Base-by-base conservation (phyloP, 345 rosid species). In the Salix dunnii region DNA sequence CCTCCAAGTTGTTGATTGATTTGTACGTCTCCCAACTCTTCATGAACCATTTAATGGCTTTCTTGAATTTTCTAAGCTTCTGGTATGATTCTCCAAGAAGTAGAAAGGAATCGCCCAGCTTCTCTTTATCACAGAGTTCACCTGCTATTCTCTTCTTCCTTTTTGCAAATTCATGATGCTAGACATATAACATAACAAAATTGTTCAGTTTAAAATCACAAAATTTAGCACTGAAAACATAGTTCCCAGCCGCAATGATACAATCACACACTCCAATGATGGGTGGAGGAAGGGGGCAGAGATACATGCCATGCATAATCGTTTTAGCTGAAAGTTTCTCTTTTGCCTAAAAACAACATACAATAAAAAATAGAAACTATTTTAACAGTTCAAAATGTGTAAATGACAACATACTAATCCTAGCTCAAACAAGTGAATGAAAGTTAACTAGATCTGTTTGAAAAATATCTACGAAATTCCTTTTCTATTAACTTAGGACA, bases 1-100 rank as follows among this genome's bases (percentile, higher is more conserved):
- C 97, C 94, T 96, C 98, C 90, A 89, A 76, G 86, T 89, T 92
- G 73, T 90, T 86, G 55, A 93, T 92, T 82, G 89, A 82, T 79
- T 86, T 83, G 82, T 85, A 87, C 69, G 84, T 87, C 76, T 90
- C 92, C 94, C 84, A 92, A 78, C 95, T 83, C 86, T 78, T 90
- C 46, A 58, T 74, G 82, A 82, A 82, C 94, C 97, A 93, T 87
- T 93, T 93, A 48, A 90, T 86, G 53, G 97, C 91, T 87, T 89
- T 90, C 67, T 70, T 79, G 79, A 93, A 93, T 73, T 89, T 83
- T 83, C 94, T 86, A 75, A 94, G 94, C 88, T 88, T 91, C 66
- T 85, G 89, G 82, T 96, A 93, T 43, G 99, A 93, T 79, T 96
- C 94, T 69, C 99, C 98, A 71, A 92, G 81, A 79, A 79, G 88